Evolutionary conservation across 2,329 filamentous ascomycete genomes (phyloP).

Genomic region (Xylaria sp.): DNA sequence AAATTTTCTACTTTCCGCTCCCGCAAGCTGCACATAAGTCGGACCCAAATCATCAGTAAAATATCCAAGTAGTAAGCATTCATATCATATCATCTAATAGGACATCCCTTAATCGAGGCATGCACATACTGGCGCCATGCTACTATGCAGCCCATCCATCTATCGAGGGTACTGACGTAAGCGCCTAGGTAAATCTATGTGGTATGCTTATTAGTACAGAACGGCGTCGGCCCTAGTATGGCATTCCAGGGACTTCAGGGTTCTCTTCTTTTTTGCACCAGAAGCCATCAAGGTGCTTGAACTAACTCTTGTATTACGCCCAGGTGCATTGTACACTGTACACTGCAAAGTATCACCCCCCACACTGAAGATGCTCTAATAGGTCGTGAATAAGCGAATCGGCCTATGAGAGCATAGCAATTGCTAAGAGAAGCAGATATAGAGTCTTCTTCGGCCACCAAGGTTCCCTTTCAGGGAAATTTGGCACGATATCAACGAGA

Average conservation of each 20-base stretch:
- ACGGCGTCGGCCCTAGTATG: background rate
- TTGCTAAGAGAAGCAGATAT: constrained; percentile 3
- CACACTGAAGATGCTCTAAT: background rate
- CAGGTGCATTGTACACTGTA: background rate
- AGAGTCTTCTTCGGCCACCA: constrained; percentile 21
- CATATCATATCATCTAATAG: too few species aligned
- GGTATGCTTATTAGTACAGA: background rate
- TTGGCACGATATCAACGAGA: background rate
- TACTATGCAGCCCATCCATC: too few species aligned
- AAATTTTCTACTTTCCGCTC: too few species aligned
- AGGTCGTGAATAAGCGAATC: background rate
- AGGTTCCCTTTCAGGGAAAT: constrained; percentile 24
- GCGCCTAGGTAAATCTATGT: background rate
- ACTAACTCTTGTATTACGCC: background rate
- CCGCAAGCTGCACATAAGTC: too few species aligned
- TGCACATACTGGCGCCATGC: too few species aligned
- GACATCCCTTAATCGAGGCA: too few species aligned
- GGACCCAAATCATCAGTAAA: too few species aligned
- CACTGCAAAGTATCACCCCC: background rate
- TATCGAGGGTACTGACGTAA: too few species aligned
- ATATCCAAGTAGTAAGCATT: too few species aligned
- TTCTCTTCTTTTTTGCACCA: background rate
- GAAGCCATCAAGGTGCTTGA: constrained; percentile 36
- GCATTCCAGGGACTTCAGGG: background rate
- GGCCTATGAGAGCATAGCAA: constrained; percentile 16